Evolutionary conservation across 1,139 yeast species (phyloP), one percentile per base, ranked within the genome.

Genomic region (Pneumocystis oryctolagi): DNA sequence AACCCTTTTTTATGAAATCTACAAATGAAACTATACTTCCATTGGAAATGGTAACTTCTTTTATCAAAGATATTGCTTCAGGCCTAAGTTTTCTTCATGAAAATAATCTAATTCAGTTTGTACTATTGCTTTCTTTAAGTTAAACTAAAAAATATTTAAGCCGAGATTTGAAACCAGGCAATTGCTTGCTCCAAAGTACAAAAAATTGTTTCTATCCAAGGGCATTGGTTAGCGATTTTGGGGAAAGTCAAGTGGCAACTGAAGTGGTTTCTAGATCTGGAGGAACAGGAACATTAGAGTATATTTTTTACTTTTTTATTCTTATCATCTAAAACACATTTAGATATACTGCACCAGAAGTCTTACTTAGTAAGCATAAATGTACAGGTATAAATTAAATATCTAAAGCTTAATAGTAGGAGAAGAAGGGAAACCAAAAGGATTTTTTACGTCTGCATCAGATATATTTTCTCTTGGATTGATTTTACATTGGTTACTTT

Each of bases 161-260:
- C 70, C 78, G 96, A 30, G 97, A 89, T 71, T 76, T 89, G 66
- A 89, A 89, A 69, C 96, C 96, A 0, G 86, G 95, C 0, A 89
- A 89, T 69, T 88, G 96, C 72, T 75, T 89, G 37, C 68, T 65
- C 5, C 69, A 65, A 34, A 61, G 65, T 47, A 68, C 68, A 0
- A 73, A 72, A 1, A 68, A 74, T 0, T 66, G 69, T 1, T 67
- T 69, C 30, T 74, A 85, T 5, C 96, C 96, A 0, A 80, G 80
- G 30, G 81, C 87, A 0, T 77, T 88, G 25, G 92, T 89, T 12
- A 85, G 95, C 53, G 96, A 89, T 74, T 86, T 89, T 72, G 96
- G 97, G 1, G 96, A 89, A 72, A 88, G 95, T 3, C 88, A 87
- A 67, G 77, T 86, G 67, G 84, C 84, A 60, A 89, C 87, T 1